phyloP scores from a whole-genome alignment of 1,139 yeast genomes.

The Candida sp. region DNA sequence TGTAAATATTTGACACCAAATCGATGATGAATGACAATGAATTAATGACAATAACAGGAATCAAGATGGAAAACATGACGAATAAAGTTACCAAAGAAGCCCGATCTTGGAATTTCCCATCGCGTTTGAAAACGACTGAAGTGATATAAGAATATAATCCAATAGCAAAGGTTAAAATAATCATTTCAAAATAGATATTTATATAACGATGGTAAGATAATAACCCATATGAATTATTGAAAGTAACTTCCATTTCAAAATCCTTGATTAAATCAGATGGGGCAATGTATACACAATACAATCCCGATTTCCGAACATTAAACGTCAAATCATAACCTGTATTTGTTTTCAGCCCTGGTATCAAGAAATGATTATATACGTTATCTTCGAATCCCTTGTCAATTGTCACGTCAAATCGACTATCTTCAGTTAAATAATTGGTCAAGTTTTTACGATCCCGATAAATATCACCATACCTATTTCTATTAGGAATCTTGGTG shows the following conservation, averaged over 20 bases:
- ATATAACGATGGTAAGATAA: conserved; percentile 12
- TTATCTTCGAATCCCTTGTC: background rate
- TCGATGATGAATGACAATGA: background rate
- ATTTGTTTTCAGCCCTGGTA: background rate
- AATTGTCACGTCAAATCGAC: background rate
- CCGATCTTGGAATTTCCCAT: background rate
- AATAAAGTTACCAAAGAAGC: background rate
- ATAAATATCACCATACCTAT: conserved; percentile 10
- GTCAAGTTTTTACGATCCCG: background rate
- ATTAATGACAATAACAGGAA: background rate
- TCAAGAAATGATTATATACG: background rate
- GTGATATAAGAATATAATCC: background rate
- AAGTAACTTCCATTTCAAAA: conserved; percentile 17
- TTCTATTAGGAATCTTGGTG: conserved; percentile 18
- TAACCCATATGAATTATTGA: conserved; percentile 25
- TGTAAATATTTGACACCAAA: background rate
- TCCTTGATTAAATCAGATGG: conserved; percentile 13
- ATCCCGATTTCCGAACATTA: conserved; percentile 21
- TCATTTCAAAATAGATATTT: background rate
- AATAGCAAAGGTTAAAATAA: background rate
- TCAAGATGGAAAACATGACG: background rate
- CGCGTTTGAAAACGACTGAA: background rate
- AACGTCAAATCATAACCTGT: conserved; percentile 7
- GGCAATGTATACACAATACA: conserved; percentile 33
- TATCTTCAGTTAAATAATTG: background rate